phyloP scores from a whole-genome alignment of 345 rosid genomes.

The Melaleuca quinquenervia region DNA sequence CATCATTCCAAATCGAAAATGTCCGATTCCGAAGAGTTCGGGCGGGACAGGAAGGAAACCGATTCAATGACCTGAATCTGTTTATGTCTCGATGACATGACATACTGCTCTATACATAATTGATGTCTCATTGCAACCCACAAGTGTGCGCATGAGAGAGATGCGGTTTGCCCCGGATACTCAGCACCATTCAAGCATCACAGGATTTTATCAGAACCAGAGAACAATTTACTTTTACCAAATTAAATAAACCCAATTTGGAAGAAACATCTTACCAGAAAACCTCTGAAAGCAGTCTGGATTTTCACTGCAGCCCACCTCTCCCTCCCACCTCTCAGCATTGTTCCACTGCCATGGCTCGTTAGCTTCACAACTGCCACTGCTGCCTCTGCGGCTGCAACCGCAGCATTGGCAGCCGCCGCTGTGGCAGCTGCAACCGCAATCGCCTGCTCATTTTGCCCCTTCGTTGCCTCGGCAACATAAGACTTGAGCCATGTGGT shows the following conservation, averaged over 20 bases:
- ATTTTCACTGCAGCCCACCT: conserved; percentile 42
- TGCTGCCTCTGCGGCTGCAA: conserved; percentile 44
- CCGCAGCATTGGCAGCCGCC: conserved; percentile 42
- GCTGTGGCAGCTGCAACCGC: conserved; percentile 45
- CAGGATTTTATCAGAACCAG: not conserved
- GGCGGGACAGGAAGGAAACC: not conserved
- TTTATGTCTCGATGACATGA: not conserved
- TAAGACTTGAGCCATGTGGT: conserved; percentile 25
- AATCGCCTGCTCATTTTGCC: conserved; percentile 46
- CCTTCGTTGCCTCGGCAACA: conserved; percentile 28
- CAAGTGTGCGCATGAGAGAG: not conserved
- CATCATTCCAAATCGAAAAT: not conserved
- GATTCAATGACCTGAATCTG: not conserved
- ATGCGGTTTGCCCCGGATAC: not conserved
- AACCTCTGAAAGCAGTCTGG: conserved; percentile 55
- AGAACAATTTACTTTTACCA: not conserved
- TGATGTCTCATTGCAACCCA: not conserved
- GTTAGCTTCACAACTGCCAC: conserved; percentile 39
- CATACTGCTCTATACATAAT: not conserved
- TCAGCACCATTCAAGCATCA: not conserved
- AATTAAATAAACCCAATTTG: not conserved
- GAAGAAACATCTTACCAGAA: conserved; percentile 24
- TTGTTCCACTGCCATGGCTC: conserved; percentile 20
- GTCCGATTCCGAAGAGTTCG: not conserved
- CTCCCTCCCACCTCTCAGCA: conserved; percentile 19